These are phyloP conservation scores for Hypoxylon fuscum DNA, from an alignment of 495 filamentous ascomycete species.

Conservation along the genomic window DNA sequence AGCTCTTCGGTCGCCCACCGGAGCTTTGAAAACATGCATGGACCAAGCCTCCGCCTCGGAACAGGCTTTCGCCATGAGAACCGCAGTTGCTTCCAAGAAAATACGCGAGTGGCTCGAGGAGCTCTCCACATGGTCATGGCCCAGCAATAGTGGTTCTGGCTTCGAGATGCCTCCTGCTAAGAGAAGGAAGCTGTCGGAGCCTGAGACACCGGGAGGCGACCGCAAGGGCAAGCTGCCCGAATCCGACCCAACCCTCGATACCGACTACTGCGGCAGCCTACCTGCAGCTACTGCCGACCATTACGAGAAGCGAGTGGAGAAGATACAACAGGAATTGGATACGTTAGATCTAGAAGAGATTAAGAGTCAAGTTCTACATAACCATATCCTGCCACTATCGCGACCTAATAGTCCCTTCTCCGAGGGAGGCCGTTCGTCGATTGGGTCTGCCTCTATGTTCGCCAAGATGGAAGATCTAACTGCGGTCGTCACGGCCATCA, in stretches of 20 bases:
- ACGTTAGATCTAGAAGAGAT: slow-evolving; percentile 86
- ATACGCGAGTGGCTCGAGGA: slow-evolving; percentile 82
- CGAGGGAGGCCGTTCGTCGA: slow-evolving; percentile 47
- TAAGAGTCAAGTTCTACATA: slow-evolving; percentile 85
- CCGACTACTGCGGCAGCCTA: slow-evolving; percentile 74
- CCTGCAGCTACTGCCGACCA: slow-evolving; percentile 64
- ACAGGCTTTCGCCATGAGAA: slow-evolving; percentile 75
- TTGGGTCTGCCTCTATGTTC: slow-evolving; percentile 58
- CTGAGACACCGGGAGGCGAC: slow-evolving; percentile 10
- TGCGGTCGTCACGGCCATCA: slow-evolving; percentile 86
- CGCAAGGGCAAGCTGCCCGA: slow-evolving; percentile 13
- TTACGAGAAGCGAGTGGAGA: slow-evolving; percentile 79
- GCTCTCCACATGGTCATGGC: slow-evolving; percentile 80
- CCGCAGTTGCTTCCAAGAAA: slow-evolving; percentile 76
- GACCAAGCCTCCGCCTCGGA: slow-evolving; percentile 72
- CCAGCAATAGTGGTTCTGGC: slow-evolving; percentile 60
- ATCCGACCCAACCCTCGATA: slow-evolving; percentile 36
- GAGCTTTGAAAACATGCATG: slow-evolving; percentile 68
- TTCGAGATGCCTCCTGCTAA: slow-evolving; percentile 64
- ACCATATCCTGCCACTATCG: slow-evolving; percentile 70
- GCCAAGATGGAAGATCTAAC: slow-evolving; percentile 82
- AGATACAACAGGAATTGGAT: slow-evolving; percentile 80
- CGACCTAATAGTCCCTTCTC: slow-evolving; percentile 61
- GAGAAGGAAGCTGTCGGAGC: slow-evolving; percentile 46
- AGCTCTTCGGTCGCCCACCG: slow-evolving; percentile 60